Conservation (phyloP, 2,329 filamentous ascomycete species). For the Fusarium falciforme region DNA sequence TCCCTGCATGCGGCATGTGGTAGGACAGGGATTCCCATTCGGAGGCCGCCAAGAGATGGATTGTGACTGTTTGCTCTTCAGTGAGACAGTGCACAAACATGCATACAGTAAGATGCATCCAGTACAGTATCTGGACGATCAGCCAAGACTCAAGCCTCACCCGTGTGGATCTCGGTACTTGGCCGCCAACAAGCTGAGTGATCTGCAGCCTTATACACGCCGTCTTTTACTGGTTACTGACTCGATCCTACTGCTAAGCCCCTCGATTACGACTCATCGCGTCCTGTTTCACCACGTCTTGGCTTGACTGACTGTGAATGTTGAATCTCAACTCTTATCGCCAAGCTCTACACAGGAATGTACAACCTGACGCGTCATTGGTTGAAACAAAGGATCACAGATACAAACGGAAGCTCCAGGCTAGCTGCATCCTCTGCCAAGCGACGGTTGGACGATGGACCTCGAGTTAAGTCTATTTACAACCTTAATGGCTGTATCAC, state of each 20-base stretch:
- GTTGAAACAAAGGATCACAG: background rate
- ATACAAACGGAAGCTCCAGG: slow-evolving; percentile 20
- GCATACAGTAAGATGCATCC: background rate
- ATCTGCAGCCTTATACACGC: slow-evolving; percentile 39
- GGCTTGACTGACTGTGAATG: background rate
- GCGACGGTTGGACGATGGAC: background rate
- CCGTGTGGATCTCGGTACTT: slow-evolving; percentile 38
- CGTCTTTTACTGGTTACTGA: slow-evolving; percentile 12
- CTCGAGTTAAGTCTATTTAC: slow-evolving; percentile 34
- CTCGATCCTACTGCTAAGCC: slow-evolving; percentile 11
- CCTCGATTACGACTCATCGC: slow-evolving; percentile 7
- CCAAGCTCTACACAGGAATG: slow-evolving; percentile 22
- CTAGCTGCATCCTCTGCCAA: slow-evolving; percentile 21
- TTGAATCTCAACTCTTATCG: background rate
- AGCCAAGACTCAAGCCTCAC: slow-evolving; percentile 34
- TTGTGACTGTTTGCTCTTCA: slow-evolving; percentile 1
- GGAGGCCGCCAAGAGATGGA: slow-evolving; percentile 6
- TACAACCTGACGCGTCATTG: slow-evolving; percentile 38
- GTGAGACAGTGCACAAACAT: background rate
- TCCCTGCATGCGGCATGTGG: slow-evolving; percentile 23
- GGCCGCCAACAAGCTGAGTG: slow-evolving; percentile 8
- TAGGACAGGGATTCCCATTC: slow-evolving; percentile 8
- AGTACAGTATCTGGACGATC: slow-evolving; percentile 8
- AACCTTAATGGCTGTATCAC: slow-evolving; percentile 39
- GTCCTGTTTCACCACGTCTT: background rate